A percentile compares a stretch with the other conserved stretches of the same genome.
Conservation (phyloP, 768 basidiomycete species). For the Hygrocybe punicea region DNA sequence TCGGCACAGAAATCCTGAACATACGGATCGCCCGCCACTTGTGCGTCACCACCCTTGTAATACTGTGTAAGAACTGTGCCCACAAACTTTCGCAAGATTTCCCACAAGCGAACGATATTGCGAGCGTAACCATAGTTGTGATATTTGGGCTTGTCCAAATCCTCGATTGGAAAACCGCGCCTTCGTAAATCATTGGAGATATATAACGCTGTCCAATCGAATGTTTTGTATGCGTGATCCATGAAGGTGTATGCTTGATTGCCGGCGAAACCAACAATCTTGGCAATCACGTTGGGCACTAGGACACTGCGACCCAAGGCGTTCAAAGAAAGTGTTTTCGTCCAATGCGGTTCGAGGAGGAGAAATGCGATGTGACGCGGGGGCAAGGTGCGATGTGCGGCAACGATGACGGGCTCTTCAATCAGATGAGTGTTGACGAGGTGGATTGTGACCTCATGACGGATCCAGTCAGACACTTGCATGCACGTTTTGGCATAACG, state of each 20-base stretch:
- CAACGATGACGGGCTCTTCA: slow-evolving; percentile 31
- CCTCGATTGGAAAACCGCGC: slow-evolving; percentile 30
- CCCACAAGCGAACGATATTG: slow-evolving; percentile 25
- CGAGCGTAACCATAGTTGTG: slow-evolving; percentile 32
- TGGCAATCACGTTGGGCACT: slow-evolving; percentile 25
- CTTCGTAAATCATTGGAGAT: slow-evolving; percentile 26
- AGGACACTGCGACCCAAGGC: slow-evolving; percentile 23
- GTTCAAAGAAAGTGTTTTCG: slow-evolving; percentile 29
- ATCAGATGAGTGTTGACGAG: slow-evolving; percentile 31
- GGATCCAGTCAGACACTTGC: slow-evolving; percentile 30
- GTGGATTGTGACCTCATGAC: slow-evolving; percentile 29
- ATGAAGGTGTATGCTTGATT: slow-evolving; percentile 17
- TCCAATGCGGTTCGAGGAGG: slow-evolving; percentile 31
- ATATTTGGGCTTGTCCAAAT: slow-evolving; percentile 24
- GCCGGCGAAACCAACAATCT: slow-evolving; percentile 18
- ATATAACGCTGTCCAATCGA: slow-evolving; percentile 26
- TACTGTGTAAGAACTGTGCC: slow-evolving; percentile 12
- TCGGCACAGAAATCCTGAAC: slow-evolving; percentile 22
- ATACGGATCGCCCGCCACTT: slow-evolving; percentile 20
- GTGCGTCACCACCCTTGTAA: slow-evolving; percentile 19
- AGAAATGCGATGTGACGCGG: slow-evolving; percentile 24
- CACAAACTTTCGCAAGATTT: slow-evolving; percentile 27
- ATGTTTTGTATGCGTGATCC: slow-evolving; percentile 20
- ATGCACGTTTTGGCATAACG: slow-evolving; percentile 32
- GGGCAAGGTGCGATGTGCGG: slow-evolving; percentile 25